Base-by-base conservation (phyloP, 495 filamentous ascomycete species). In the Aspergillus avenaceus region DNA sequence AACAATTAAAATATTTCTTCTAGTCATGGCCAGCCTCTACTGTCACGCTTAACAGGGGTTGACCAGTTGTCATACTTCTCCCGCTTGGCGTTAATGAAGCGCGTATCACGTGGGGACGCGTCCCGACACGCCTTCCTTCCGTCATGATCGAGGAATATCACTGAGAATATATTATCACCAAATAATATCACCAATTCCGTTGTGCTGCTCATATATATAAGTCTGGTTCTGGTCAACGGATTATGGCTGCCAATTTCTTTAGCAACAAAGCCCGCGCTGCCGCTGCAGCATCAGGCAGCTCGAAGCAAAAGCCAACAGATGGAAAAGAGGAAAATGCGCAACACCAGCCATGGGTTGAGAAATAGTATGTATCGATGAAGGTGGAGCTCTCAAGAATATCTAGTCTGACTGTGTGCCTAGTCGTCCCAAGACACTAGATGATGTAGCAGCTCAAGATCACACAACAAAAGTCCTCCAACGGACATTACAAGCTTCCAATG, bases 391-490 rank as follows among this genome's bases (percentile, higher is more conserved):
- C 59, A 42, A 53, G 49, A 51, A 23, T 14, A 29, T 18, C 23
- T 21, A 29, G 41, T 19, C n/a, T 57, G 22, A 61, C 31, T 50
- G 5, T 41, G 12, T 8, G n/a, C 24, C 24, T 53, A 98, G 93
- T 62, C 91, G 95, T 11, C 93, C 93, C 7, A 96, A 93, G 71
- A 90, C 83, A 19, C 79, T 99, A 37, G 86, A 82, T 61, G 93
- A 99, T 82, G 90, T 99, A 45, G 88, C 93, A 24, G 93, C 93
- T 2, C 93, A 99, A 82, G 92, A 97, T 63, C 93, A 99, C 71
- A 97, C 95, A 16, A 88, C 95, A 47, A 88, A 86, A 48, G 85
- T 97, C 53, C 85, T 99, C 23, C 85, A 89, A 62, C 84, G 92
- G 58, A 97, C 90, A 21, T 76, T 99, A 14, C 92, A 97, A 81